Evolutionary conservation across 768 basidiomycete species (phyloP), one percentile per base, ranked within the genome.

Genomic region (Phlebiopsis flavidoalba): DNA sequence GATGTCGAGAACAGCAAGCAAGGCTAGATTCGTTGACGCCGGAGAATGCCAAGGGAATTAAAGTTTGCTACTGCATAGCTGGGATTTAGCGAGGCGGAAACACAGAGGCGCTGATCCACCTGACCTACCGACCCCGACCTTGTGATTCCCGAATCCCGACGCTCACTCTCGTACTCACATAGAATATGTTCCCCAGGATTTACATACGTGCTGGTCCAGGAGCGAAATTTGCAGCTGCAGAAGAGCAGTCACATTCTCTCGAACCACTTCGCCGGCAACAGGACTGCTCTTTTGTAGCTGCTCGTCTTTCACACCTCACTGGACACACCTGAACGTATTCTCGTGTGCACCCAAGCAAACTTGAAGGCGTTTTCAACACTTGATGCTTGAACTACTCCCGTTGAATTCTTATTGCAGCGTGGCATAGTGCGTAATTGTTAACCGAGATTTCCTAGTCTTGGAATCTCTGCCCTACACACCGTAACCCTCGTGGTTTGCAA

Each of bases 1-100:
- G 75, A 63, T 58, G 70, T 66, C 62, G 52, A 59, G 61, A 46
- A 62, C 56, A 47, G 46, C 52, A 45, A 51, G 57, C 45, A 47
- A 15, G 26, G 21, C 26, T 31, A 4, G 61, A 58, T 58, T 62
- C 50, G 61, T 62, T 33, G 61, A 62, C 43, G 51, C 46, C 61
- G 50, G 53, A 2, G 24, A 54, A 19, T 59, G 61, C 59, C 59
- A 37, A 19, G 36, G 26, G 31, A 58, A 61, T 64, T 31, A 64
- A 64, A 57, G 63, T 64, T 64, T 61, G 57, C 60, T 57, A 45
- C 61, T 62, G 57, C 57, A 62, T 52, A 62, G 61, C 43, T 58
- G 47, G n/a, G 17, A 33, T 51, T 37, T 53, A 62, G 40, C n/a
- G n/a, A 10, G 4, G 40, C 40, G 40, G 40, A 10, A 12, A 3